Conservation (phyloP, 2,329 filamentous ascomycete genomes). For the Trichoderma sp. region DNA sequence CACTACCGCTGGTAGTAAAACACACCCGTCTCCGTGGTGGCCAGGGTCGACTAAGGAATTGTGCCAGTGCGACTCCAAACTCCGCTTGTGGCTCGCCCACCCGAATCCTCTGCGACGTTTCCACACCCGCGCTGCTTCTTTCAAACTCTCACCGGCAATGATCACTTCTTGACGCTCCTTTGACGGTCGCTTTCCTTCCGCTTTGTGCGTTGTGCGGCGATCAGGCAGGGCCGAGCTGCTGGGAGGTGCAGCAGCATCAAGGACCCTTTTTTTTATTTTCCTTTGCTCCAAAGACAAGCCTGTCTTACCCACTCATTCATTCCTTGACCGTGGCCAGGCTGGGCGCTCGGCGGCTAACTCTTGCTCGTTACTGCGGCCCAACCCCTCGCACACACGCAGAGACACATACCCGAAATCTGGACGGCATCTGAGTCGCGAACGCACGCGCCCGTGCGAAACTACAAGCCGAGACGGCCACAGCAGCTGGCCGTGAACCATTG, state of each 20-base stretch:
- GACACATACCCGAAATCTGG: neutral
- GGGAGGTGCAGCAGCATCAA: neutral
- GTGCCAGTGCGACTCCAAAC: conserved; percentile 16
- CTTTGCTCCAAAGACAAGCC: neutral
- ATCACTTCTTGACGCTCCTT: conserved; percentile 13
- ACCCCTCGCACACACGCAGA: conserved; percentile 14
- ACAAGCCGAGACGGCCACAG: neutral
- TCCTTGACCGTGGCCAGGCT: neutral
- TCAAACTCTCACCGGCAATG: neutral
- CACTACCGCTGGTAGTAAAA: conserved; percentile 8
- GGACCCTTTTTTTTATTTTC: neutral
- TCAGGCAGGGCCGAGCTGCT: neutral
- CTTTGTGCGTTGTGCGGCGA: neutral
- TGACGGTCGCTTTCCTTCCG: conserved; percentile 1
- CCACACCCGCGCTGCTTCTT: neutral
- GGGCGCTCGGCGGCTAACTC: conserved; percentile 6
- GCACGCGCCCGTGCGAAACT: conserved; percentile 12
- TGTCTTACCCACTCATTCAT: conserved; percentile 7
- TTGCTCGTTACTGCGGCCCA: conserved; percentile 3
- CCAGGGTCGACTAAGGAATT: conserved; percentile 2
- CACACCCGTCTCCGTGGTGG: neutral
- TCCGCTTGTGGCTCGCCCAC: conserved; percentile 12
- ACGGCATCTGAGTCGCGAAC: neutral
- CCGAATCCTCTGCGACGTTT: neutral
- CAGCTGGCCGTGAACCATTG: conserved; percentile 4